phyloP scores from a whole-genome alignment of 129 eudicot species.

The Centella asiatica region DNA sequence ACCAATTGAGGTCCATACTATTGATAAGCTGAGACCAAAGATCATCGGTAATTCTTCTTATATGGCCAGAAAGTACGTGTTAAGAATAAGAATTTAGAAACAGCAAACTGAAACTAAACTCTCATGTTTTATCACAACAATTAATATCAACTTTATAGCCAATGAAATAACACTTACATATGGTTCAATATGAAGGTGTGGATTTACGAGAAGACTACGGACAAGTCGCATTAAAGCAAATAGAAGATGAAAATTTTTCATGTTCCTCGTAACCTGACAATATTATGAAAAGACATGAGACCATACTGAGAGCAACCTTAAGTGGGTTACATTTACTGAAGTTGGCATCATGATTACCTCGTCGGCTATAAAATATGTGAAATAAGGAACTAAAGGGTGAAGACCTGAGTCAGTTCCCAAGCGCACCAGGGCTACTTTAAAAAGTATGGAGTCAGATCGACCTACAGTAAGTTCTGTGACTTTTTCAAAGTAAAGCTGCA shows the following conservation, averaged over 20 bases:
- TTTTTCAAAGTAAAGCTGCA: conserved; percentile 92
- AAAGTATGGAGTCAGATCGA: conserved; percentile 61
- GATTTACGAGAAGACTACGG: conserved; percentile 80
- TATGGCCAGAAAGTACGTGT: neutral
- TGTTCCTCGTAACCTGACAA: conserved; percentile 75
- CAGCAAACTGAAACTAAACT: no score
- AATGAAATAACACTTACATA: conserved; percentile 56
- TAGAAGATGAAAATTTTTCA: conserved; percentile 61
- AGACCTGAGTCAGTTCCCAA: conserved; percentile 87
- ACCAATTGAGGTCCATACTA: neutral
- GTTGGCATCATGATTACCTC: conserved; percentile 47
- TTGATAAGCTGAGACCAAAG: neutral
- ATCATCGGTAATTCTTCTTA: neutral
- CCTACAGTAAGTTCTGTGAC: conserved; percentile 72
- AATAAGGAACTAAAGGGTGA: conserved; percentile 91
- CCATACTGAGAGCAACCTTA: neutral
- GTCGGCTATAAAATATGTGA: conserved; percentile 81
- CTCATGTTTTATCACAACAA: no score
- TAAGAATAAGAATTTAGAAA: conserved; percentile 1
- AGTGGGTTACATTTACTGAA: neutral
- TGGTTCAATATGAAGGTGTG: conserved; percentile 79
- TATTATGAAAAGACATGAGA: conserved; percentile 6
- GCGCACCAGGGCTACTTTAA: conserved; percentile 72
- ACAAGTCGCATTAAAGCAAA: conserved; percentile 90
- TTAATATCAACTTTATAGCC: no score